Percentiles rank a stretch among this genome's conserved stretches.
Evolutionary conservation across 2,329 filamentous ascomycete species (phyloP).

Genomic region (Didymella pomorum): DNA sequence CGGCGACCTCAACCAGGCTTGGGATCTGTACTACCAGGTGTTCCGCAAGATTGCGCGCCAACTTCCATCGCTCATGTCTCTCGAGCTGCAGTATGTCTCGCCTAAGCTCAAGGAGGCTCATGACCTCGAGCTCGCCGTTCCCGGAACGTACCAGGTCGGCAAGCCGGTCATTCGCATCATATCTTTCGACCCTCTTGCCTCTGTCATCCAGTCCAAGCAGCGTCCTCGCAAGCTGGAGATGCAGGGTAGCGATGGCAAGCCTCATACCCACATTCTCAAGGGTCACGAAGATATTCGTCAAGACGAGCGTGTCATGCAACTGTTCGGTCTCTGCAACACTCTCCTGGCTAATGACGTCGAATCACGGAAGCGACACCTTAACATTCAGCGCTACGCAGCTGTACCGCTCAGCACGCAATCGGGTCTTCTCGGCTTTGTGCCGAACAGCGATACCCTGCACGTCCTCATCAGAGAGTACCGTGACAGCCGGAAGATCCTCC

Average conservation of each 20-base stretch:
- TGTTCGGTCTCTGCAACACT: conserved; percentile 97
- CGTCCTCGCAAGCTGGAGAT: conserved; percentile 88
- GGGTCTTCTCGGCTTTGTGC: conserved; percentile 93
- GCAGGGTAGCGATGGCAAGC: conserved; percentile 85
- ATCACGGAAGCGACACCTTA: conserved; percentile 95
- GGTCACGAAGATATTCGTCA: conserved; percentile 99
- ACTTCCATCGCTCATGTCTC: conserved; percentile 86
- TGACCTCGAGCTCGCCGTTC: conserved; percentile 91
- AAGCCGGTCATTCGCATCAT: conserved; percentile 83
- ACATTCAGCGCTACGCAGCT: conserved; percentile 94
- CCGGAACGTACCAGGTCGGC: conserved; percentile 87
- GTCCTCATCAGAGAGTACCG: conserved; percentile 97
- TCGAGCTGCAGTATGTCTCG: conserved; percentile 96
- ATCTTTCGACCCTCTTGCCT: conserved; percentile 88
- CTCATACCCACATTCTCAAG: conserved; percentile 91
- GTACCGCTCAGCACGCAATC: conserved; percentile 97
- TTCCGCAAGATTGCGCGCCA: conserved; percentile 96
- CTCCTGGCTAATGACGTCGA: conserved; percentile 92
- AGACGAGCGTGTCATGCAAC: conserved; percentile 98
- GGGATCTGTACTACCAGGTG: conserved; percentile 99
- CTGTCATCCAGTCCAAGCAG: conserved; percentile 96
- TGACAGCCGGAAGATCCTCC: conserved; percentile 93
- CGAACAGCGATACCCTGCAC: conserved; percentile 96
- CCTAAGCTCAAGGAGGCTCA: conserved; percentile 87
- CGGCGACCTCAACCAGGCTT: conserved; percentile 95